These are phyloP conservation scores for Chrysopogon serrulatus DNA, from an alignment of 176 grass and related monocot genomes.

Conservation along the genomic window DNA sequence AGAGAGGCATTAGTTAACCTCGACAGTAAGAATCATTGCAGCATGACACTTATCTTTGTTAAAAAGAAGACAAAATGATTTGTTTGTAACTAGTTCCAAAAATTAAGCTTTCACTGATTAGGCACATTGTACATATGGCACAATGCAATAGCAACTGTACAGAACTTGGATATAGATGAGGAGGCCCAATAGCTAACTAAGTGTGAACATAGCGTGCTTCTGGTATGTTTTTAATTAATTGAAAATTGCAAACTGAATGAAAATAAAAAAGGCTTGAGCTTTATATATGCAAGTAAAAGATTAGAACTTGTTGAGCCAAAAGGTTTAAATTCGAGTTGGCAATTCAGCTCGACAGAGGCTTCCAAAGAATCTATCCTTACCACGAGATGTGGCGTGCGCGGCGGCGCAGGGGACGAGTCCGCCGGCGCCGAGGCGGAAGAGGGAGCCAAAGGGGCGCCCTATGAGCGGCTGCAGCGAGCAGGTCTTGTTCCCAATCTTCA, in stretches of 20 bases:
- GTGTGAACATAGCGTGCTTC: not conserved
- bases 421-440: conserved; percentile 47
- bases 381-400: not conserved
- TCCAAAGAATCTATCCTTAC: not conserved
- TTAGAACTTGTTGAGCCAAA: not conserved
- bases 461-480: conserved; percentile 74
- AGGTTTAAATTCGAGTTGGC: not conserved
- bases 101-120: not conserved
- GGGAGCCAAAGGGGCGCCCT: conserved; percentile 72
- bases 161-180: not conserved
- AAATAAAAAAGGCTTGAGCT: not conserved
- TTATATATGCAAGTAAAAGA: not conserved
- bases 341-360: not conserved
- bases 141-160: not conserved
- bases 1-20: not conserved
- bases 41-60: not conserved
- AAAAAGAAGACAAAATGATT: not conserved
- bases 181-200: not conserved
- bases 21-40: not conserved
- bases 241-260: not conserved
- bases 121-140: not conserved
- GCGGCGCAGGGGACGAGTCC: conserved; percentile 35
- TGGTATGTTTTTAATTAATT: not conserved
- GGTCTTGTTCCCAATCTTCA: conserved; percentile 89
- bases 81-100: not conserved